phyloP scores from a whole-genome alignment of 768 basidiomycete genomes.

The Panaeolus papilionaceus region DNA sequence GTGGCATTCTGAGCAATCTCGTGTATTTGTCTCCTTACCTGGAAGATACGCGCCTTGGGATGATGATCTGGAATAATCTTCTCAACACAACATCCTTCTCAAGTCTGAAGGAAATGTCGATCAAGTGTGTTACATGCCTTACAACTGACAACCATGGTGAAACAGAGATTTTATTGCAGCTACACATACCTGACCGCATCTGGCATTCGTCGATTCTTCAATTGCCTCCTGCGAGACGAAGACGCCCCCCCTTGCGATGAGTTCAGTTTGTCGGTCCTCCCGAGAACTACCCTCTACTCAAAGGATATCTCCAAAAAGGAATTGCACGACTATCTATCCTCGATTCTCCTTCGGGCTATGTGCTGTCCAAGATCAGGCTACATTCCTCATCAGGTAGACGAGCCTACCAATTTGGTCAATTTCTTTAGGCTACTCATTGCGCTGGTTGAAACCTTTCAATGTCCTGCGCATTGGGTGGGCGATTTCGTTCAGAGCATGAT shows the following conservation, averaged over 20 bases:
- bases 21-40: conserved; percentile 24
- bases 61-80: conserved; percentile 28
- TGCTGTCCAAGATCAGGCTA: neutral
- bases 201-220: neutral
- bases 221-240: neutral
- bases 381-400: neutral
- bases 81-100: conserved; percentile 10
- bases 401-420: neutral
- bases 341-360: neutral
- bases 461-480: conserved; percentile 31
- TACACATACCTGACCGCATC: neutral
- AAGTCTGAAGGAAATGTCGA: neutral
- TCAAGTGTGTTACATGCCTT: neutral
- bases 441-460: conserved; percentile 16
- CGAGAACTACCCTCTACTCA: neutral
- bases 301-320: neutral
- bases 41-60: conserved; percentile 7
- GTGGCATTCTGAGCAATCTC: conserved; percentile 24
- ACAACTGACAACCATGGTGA: neutral
- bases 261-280: neutral
- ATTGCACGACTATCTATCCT: neutral
- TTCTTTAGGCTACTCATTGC: neutral
- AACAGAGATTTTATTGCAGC: neutral
- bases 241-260: neutral
- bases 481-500: conserved; percentile 29